Evolutionary conservation across 805 yeast species (phyloP), one percentile per base, ranked within the genome.

Genomic region (Myxozyma lipomycoides): DNA sequence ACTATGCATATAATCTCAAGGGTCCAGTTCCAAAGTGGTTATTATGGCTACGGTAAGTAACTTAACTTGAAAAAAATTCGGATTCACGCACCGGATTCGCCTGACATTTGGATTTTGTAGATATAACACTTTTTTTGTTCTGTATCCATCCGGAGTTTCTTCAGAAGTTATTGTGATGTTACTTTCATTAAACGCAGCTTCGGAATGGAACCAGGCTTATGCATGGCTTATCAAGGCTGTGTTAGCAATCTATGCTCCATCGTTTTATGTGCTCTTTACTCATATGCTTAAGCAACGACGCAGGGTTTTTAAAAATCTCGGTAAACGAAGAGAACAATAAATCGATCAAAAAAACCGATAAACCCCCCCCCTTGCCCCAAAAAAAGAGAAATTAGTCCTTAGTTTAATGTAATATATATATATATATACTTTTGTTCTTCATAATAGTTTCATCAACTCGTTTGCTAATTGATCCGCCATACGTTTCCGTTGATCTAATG

Each of bases 111-210:
- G n/a, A n/a, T n/a, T n/a, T n/a, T n/a, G n/a, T n/a, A n/a, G n/a
- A n/a, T 93, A 93, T 75, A 85, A 86, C 56, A 71, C 87, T 24
- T 93, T 93, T 69, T 77, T 78, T 59, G 78, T 87, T 2, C 73
- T 93, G 58, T 93, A 93, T 64, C 98, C 98, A 18, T 68, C 84
- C 19, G 98, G 98, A 2, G 96, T 90, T n/a, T 78, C 85, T 1
- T 81, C 91, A 55, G 98, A 93, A 67, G 73, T 85, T 52, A 63
- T 74, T 32, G 78, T 88, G 70, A 75, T 87, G 52, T 83, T 79
- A 69, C 68, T 80, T 49, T 82, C 96, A 0, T 73, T 91, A 45
- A 77, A 75, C n/a, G 79, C 77, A 43, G 95, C 96, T n/a, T 52
- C 61, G 44, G 54, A 48, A 43, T 75, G 71, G 45, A 64, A 57